Evolutionary conservation across 2,329 filamentous ascomycete species (phyloP).

Genomic region (Xylaria sp.): DNA sequence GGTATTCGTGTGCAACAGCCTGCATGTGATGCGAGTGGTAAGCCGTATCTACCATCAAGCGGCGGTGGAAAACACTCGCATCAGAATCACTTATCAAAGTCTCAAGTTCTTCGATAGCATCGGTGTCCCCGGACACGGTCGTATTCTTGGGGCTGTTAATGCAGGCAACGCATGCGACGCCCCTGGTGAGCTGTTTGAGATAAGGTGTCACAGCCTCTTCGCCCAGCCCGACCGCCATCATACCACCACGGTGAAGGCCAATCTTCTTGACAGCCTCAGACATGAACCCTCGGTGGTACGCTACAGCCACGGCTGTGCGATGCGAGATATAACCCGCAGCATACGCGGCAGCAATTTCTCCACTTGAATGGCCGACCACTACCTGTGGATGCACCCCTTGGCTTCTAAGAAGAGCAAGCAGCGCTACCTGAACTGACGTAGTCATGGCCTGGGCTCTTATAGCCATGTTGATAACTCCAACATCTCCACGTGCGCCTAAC

Average conservation of each 20-base stretch:
- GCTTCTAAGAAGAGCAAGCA: background rate
- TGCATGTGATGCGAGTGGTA: conserved; percentile 30
- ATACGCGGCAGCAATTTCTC: conserved; percentile 28
- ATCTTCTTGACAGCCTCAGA: no score
- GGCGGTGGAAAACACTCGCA: no score
- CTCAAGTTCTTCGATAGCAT: conserved; percentile 19
- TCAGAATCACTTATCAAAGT: conserved; percentile 2
- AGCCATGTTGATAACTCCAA: conserved; percentile 11
- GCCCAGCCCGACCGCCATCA: conserved; percentile 27
- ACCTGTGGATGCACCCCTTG: conserved; percentile 12
- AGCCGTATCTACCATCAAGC: conserved; percentile 24
- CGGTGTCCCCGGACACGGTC: conserved; percentile 23
- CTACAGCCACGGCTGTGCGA: no score
- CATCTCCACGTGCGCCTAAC: conserved; percentile 1
- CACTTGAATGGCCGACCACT: conserved; percentile 26
- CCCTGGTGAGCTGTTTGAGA: background rate
- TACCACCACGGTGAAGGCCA: conserved; percentile 14
- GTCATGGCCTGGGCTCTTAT: conserved; percentile 16
- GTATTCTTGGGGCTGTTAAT: conserved; percentile 21
- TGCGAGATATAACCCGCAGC: conserved; percentile 11
- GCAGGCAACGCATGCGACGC: conserved; percentile 8
- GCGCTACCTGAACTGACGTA: background rate
- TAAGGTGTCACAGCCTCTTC: conserved; percentile 6
- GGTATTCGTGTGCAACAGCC: conserved; percentile 23
- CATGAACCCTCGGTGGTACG: no score